A percentile compares a stretch with the other conserved stretches of the same genome.
These are phyloP conservation scores for Chenopodium suecicum DNA, from an alignment of 148 eudicot species.

Conservation along the genomic window DNA sequence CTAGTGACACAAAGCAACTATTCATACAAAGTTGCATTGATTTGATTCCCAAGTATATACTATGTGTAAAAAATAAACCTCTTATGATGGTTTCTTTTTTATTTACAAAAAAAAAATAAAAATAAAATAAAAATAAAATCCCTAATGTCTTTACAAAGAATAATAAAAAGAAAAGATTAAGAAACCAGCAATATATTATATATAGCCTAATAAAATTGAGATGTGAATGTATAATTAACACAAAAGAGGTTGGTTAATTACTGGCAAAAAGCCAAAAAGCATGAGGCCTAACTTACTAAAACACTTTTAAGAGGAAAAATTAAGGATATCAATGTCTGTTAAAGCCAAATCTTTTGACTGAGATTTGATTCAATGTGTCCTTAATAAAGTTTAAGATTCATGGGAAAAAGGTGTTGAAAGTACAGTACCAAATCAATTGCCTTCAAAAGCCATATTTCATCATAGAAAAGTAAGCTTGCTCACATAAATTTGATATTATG, in stretches of 20 bases:
- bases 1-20: background rate
- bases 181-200: too few relatives aligned
- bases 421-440: background rate
- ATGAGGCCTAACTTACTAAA: background rate
- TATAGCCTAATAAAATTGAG: too few relatives aligned
- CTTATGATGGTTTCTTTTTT: too few relatives aligned
- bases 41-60: background rate
- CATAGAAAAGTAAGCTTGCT: background rate
- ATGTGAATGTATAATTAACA: background rate
- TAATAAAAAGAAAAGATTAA: too few relatives aligned
- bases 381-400: slow-evolving; percentile 3
- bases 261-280: background rate
- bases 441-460: background rate
- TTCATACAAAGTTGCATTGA: too few relatives aligned
- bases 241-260: background rate
- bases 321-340: slow-evolving; percentile 6
- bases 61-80: too few relatives aligned
- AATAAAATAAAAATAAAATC: too few relatives aligned
- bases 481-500: background rate
- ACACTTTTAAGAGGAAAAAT: background rate
- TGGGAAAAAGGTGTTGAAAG: background rate
- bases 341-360: slow-evolving; percentile 7
- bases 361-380: slow-evolving; percentile 7
- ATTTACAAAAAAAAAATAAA: too few relatives aligned
- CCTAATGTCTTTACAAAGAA: too few relatives aligned